Base-by-base conservation (phyloP, 1,284 basidiomycete genomes). In the Golubevia sp. region DNA sequence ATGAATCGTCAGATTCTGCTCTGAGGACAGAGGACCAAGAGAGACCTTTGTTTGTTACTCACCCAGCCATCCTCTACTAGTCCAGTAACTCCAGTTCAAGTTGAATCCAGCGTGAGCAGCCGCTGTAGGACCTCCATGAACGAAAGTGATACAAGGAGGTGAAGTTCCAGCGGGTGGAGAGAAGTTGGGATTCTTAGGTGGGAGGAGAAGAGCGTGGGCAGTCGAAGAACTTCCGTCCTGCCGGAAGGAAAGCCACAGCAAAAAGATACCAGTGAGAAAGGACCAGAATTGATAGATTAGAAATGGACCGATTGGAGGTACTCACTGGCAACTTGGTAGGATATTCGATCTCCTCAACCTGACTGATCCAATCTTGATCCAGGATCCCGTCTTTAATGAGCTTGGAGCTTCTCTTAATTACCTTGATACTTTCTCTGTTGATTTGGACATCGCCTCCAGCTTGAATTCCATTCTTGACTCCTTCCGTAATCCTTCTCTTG, bases 61-160 rank as follows among this genome's bases (percentile, higher is more conserved):
- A 34, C 30, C 30, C 4, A 34, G 64, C 54, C 73, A 80, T 5
- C 78, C 78, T 1, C 77, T 58, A 20, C 66, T 62, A 0, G 78
- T 80, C 77, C 77, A 92, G 73, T 87, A 91, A 49, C 77, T 83
- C 85, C 87, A 87, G n/a, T 84, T 82, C 61, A 79, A 66, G 25
- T 62, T 66, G 27, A 92, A 77, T 0, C 86, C 86, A 58, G 88
- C 87, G 0, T 68, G 51, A 0, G 86, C 82, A 2, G 85, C 73
- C 0, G 69, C 70, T 0, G 90, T 91, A 0, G 91, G 91, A 0
- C 91, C 90, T 2, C 90, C 90, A 68, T 92, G 90, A 0, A 87
- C 86, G 50, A 85, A 81, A 5, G 91, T 84, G 15, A 91, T 85
- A 67, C 88, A 89, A 0, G 91, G 91, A 0, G 91, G 90, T 21